Conservation (phyloP, 1,139 yeast genomes). For the Lodderomyces oxycetoniae region DNA sequence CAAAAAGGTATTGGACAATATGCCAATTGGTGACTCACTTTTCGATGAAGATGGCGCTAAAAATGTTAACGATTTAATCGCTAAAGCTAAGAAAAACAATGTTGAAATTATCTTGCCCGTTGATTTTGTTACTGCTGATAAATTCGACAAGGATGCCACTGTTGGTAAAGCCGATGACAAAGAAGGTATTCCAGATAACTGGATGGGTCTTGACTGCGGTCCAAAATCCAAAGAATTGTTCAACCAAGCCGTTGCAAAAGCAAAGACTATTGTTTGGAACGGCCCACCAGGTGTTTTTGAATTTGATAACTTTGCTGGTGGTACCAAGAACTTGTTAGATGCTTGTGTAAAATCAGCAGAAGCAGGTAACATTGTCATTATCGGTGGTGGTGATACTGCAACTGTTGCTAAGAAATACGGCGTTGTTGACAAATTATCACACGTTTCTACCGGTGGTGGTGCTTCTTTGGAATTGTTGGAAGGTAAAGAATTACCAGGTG, state of each 20-base stretch:
- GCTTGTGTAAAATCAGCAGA: conserved; percentile 82
- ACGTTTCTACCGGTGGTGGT: conserved; percentile 99
- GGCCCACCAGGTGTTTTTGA: conserved; percentile 99
- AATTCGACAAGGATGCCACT: conserved; percentile 84
- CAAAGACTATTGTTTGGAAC: conserved; percentile 98
- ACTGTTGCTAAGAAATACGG: conserved; percentile 98
- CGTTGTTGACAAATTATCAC: conserved; percentile 89
- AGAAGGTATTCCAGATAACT: conserved; percentile 85
- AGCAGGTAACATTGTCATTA: conserved; percentile 88
- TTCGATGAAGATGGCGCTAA: conserved; percentile 91
- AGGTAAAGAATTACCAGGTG: conserved; percentile 98
- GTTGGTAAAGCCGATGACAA: conserved; percentile 75
- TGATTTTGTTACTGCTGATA: conserved; percentile 92
- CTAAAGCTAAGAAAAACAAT: conserved; percentile 90
- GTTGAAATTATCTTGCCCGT: conserved; percentile 90
- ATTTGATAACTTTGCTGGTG: conserved; percentile 81
- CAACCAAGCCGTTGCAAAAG: conserved; percentile 73
- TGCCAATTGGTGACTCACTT: conserved; percentile 84
- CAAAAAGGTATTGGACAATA: conserved; percentile 82
- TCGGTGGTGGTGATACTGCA: conserved; percentile 99
- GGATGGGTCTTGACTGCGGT: conserved; percentile 96
- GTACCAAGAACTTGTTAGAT: conserved; percentile 84
- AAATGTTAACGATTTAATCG: conserved; percentile 82
- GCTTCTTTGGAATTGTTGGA: conserved; percentile 96
- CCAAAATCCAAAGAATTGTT: conserved; percentile 77